Evolutionary conservation across 2,329 filamentous ascomycete genomes (phyloP).

Genomic region (Talaromyces sp.): DNA sequence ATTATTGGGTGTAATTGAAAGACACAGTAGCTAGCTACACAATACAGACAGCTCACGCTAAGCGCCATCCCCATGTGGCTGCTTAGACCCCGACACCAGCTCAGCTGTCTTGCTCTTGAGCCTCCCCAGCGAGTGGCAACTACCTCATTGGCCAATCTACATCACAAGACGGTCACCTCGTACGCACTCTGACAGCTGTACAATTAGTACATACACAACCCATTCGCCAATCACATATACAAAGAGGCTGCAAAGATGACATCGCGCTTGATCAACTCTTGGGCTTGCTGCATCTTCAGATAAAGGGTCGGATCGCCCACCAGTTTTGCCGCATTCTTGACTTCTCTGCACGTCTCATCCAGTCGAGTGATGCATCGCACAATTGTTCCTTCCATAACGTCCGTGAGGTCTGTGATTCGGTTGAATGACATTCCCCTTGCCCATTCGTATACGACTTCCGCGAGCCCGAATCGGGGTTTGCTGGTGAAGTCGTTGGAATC

Average conservation of each 20-base stretch:
- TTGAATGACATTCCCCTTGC: constrained; percentile 97
- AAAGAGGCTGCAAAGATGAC: constrained; percentile 85
- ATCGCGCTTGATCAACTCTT: constrained; percentile 96
- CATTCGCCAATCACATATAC: constrained; percentile 62
- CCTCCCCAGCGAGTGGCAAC: neutral
- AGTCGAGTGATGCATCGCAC: constrained; percentile 89
- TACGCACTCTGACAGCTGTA: neutral
- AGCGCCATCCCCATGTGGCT: neutral
- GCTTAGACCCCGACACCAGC: constrained; percentile 1
- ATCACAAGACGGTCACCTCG: neutral
- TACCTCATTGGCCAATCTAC: neutral
- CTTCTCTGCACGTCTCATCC: constrained; percentile 94
- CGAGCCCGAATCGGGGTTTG: constrained; percentile 82
- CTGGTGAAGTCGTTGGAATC: constrained; percentile 91
- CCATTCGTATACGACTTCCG: constrained; percentile 99
- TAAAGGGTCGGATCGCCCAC: constrained; percentile 92
- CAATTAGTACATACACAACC: neutral
- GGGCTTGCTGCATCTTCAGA: constrained; percentile 93
- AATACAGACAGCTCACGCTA: neutral
- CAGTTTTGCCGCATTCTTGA: constrained; percentile 93
- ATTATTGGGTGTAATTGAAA: neutral
- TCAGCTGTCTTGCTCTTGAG: neutral
- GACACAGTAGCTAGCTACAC: no score
- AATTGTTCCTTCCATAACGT: constrained; percentile 95
- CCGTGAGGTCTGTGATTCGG: constrained; percentile 91